Percentiles rank a stretch among this genome's conserved stretches.
Conservation (phyloP, 2,329 filamentous ascomycete species). For the Colletotrichum godetiae region DNA sequence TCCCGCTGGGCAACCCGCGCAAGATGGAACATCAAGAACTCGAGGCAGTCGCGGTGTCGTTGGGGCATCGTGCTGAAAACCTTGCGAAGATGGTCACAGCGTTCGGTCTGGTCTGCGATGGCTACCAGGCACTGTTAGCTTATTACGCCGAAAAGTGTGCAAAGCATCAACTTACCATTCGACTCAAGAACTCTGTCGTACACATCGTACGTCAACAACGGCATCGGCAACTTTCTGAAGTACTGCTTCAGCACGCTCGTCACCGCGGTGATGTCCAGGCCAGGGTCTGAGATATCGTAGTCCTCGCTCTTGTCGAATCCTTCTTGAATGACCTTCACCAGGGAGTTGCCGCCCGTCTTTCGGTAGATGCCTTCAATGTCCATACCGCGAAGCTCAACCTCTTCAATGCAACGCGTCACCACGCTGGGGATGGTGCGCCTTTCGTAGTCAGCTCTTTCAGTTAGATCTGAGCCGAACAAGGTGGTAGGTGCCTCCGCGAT, state of each 20-base stretch:
- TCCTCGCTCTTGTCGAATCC: constrained; percentile 90
- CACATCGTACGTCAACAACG: constrained; percentile 90
- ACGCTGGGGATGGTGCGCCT: constrained; percentile 90
- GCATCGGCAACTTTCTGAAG: constrained; percentile 90
- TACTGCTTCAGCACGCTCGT: constrained; percentile 98
- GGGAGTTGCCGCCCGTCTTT: constrained; percentile 93
- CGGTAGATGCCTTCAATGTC: constrained; percentile 97
- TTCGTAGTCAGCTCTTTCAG: constrained; percentile 87
- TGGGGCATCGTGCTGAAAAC: constrained; percentile 84
- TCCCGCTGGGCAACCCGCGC: constrained; percentile 86
- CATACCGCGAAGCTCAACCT: constrained; percentile 96
- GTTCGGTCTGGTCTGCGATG: constrained; percentile 73
- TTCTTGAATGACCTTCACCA: constrained; percentile 89
- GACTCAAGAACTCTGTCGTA: constrained; percentile 92
- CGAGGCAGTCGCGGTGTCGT: constrained; percentile 87
- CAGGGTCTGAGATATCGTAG: constrained; percentile 92
- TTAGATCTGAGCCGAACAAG: constrained; percentile 91
- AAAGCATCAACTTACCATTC: constrained; percentile 64
- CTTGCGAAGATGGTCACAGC: constrained; percentile 76
- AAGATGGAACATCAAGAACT: constrained; percentile 95
- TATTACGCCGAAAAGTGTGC: constrained; percentile 34
- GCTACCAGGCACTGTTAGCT: constrained; percentile 54
- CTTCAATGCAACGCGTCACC: constrained; percentile 93
- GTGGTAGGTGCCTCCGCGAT: constrained; percentile 65
- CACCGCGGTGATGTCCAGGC: constrained; percentile 94